A percentile compares a stretch with the other conserved stretches of the same genome.
Evolutionary conservation across 2,329 filamentous ascomycete genomes (phyloP).

Genomic region (Trichoderma harzianum): DNA sequence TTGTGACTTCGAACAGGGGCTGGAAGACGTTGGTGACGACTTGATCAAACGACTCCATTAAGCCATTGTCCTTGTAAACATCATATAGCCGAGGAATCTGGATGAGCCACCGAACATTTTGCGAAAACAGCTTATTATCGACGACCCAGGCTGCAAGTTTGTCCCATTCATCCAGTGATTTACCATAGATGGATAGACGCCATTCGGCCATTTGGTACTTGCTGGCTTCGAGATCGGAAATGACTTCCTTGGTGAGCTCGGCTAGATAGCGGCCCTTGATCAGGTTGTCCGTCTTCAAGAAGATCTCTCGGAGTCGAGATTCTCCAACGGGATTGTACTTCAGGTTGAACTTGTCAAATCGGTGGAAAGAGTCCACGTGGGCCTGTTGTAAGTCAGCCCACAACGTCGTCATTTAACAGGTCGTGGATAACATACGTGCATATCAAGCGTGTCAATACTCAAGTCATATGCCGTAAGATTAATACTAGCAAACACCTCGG

Average conservation of each 20-base stretch:
- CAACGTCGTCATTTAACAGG: accelerated
- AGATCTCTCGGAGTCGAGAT: constrained; percentile 93
- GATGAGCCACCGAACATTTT: constrained; percentile 95
- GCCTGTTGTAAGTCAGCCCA: constrained; percentile 51
- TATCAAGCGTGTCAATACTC: constrained; percentile 96
- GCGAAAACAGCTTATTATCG: constrained; percentile 98
- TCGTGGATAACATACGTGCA: constrained; percentile 68
- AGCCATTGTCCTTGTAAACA: constrained; percentile 84
- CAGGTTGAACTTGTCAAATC: constrained; percentile 98
- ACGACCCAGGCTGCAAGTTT: constrained; percentile 98
- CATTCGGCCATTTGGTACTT: constrained; percentile 99
- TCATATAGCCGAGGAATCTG: constrained; percentile 93
- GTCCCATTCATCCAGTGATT: constrained; percentile 91
- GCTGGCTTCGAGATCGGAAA: constrained; percentile 93
- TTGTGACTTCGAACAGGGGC: constrained; percentile 90
- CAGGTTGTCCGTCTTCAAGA: constrained; percentile 97
- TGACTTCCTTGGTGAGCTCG: constrained; percentile 97
- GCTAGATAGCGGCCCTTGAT: constrained; percentile 94
- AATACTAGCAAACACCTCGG: constrained; percentile 95
- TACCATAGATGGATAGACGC: constrained; percentile 96
- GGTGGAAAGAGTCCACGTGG: constrained; percentile 96
- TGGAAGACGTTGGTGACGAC: constrained; percentile 89
- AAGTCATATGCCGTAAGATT: constrained; percentile 96
- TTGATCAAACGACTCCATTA: constrained; percentile 88
- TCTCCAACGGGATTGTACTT: constrained; percentile 98